Conservation (phyloP, 148 eudicot species). For the Chenopodium berlandieri region DNA sequence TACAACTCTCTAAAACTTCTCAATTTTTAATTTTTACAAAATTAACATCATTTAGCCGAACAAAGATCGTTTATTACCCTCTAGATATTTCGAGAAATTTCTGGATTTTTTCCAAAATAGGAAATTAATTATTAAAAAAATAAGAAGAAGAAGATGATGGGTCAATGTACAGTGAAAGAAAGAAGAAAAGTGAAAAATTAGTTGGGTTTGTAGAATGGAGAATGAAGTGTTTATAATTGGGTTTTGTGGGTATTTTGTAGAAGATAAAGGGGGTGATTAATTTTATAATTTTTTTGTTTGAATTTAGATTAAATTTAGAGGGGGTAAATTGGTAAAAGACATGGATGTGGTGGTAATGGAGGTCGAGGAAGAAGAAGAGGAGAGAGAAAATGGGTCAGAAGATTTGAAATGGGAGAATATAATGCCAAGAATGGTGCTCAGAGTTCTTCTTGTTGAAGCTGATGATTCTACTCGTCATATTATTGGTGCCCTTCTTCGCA, state of each 20-base stretch:
- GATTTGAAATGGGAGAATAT: constrained; percentile 37
- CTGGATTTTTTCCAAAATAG: background rate
- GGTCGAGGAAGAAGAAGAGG: constrained; percentile 24
- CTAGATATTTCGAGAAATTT: background rate
- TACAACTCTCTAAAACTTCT: too few species aligned
- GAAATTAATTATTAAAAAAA: background rate
- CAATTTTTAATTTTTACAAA: too few species aligned
- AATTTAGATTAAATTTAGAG: background rate
- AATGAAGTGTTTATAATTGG: constrained; percentile 12
- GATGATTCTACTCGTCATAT: constrained; percentile 67
- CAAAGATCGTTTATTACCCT: background rate
- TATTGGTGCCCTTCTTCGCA: constrained; percentile 50
- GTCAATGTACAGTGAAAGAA: background rate
- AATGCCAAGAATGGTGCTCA: constrained; percentile 44
- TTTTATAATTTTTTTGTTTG: background rate
- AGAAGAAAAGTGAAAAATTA: constrained; percentile 1
- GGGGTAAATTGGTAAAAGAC: background rate
- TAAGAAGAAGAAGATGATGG: background rate
- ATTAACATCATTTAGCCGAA: background rate
- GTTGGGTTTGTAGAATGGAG: constrained; percentile 12
- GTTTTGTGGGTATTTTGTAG: constrained; percentile 21
- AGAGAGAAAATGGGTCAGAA: constrained; percentile 12
- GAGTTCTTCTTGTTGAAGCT: constrained; percentile 62
- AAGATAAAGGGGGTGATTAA: constrained; percentile 28
- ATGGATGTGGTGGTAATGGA: constrained; percentile 18